These are phyloP conservation scores for Termitomyces sp. DNA, from an alignment of 768 basidiomycete genomes.

Conservation along the genomic window DNA sequence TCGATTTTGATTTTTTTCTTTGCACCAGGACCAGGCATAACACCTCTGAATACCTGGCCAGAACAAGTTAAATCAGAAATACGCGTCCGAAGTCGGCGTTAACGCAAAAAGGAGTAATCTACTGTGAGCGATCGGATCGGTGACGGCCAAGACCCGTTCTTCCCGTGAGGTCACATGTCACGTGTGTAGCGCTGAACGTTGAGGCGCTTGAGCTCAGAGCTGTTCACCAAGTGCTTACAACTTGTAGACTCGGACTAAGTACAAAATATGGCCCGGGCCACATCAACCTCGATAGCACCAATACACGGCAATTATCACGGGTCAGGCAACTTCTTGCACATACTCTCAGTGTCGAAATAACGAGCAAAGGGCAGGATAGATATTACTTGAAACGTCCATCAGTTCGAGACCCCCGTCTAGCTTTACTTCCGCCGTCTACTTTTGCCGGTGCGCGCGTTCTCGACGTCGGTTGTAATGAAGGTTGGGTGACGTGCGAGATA, in stretches of 20 bases:
- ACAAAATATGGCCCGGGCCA: not conserved
- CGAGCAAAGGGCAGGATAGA: conserved; percentile 28
- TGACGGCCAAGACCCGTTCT: too few relatives aligned
- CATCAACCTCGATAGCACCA: conserved; percentile 25
- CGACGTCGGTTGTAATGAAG: conserved; percentile 87
- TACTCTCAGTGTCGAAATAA: conserved; percentile 1
- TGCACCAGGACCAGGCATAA: conserved; percentile 28
- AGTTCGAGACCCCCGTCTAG: conserved; percentile 60
- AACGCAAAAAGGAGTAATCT: not conserved
- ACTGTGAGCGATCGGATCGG: too few relatives aligned
- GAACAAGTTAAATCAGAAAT: not conserved
- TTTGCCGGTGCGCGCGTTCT: conserved; percentile 61
- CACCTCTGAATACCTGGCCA: not conserved
- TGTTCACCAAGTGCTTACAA: too few relatives aligned
- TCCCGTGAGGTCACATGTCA: too few relatives aligned
- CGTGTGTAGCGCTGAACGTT: too few relatives aligned
- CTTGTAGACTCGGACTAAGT: not conserved
- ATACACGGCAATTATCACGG: conserved; percentile 75
- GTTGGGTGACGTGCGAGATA: conserved; percentile 83
- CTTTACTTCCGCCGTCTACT: conserved; percentile 50
- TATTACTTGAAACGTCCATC: conserved; percentile 78
- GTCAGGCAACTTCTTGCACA: conserved; percentile 30
- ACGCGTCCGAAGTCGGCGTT: not conserved
- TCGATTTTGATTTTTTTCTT: conserved; percentile 20
- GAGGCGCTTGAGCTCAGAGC: too few relatives aligned